phyloP scores from a whole-genome alignment of 192 early-diverging fungal genomes.

The Glomus cerebriforme region DNA sequence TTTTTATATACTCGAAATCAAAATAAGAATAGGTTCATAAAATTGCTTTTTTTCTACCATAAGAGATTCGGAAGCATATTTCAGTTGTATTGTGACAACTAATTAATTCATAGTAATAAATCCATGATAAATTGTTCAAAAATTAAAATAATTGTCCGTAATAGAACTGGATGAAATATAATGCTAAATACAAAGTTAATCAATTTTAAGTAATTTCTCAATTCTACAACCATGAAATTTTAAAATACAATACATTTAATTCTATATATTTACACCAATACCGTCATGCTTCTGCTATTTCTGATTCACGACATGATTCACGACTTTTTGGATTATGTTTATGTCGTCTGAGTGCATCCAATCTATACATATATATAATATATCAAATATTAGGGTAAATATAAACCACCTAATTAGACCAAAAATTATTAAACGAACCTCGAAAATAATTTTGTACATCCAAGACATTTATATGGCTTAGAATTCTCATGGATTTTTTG shows the following conservation, averaged over 20 bases:
- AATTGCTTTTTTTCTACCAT: not conserved
- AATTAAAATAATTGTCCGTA: not conserved
- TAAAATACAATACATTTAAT: not conserved
- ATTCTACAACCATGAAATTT: not conserved
- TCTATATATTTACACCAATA: not conserved
- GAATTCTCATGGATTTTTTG: slow-evolving; percentile 64
- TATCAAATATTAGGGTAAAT: not conserved
- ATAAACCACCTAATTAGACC: not conserved
- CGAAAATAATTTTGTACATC: slow-evolving; percentile 42
- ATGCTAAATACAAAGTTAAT: not conserved
- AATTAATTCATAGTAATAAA: not conserved
- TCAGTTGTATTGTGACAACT: not conserved
- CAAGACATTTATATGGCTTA: slow-evolving; percentile 61
- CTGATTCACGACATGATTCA: slow-evolving; percentile 7
- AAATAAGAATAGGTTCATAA: not conserved
- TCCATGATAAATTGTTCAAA: not conserved
- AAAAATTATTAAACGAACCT: slow-evolving; percentile 1
- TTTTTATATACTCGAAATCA: not conserved
- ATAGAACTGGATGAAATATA: not conserved
- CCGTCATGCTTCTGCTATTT: slow-evolving; percentile 14
- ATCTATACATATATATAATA: slow-evolving; percentile 11
- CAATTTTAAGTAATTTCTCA: not conserved
- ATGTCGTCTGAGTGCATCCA: slow-evolving; percentile 28
- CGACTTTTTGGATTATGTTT: slow-evolving; percentile 30
- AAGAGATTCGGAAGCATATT: not conserved